phyloP scores from a whole-genome alignment of 192 early-diverging fungal genomes.

The Coemansia sp. region DNA sequence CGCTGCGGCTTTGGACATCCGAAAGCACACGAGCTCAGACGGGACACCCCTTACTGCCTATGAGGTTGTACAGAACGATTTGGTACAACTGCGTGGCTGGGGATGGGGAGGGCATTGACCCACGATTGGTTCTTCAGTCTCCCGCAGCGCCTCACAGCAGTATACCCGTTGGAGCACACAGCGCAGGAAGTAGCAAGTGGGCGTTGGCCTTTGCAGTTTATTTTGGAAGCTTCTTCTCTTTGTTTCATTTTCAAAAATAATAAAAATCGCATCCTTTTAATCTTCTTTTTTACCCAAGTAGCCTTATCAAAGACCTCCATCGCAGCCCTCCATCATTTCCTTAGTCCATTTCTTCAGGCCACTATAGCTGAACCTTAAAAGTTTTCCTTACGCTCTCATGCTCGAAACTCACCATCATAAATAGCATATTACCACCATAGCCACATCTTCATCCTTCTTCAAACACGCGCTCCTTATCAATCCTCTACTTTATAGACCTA shows the following conservation, averaged over 20 bases:
- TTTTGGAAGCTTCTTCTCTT: background rate
- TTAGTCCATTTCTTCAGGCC: background rate
- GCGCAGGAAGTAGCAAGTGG: background rate
- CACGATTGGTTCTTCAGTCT: background rate
- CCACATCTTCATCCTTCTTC: background rate
- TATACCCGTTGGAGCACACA: background rate
- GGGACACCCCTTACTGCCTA: background rate
- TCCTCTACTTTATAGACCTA: background rate
- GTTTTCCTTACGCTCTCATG: background rate
- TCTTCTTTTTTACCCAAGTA: background rate
- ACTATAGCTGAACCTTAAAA: background rate
- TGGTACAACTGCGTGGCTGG: background rate
- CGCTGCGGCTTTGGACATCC: too few species aligned
- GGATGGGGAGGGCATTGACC: background rate
- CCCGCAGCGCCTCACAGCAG: background rate
- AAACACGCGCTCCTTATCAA: background rate
- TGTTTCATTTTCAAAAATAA: background rate
- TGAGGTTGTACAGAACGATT: background rate
- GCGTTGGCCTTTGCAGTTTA: background rate
- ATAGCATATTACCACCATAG: background rate
- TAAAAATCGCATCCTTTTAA: background rate
- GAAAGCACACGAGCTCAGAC: too few species aligned
- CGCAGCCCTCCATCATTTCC: background rate
- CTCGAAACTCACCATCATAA: background rate
- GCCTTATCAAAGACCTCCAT: background rate